A percentile compares a stretch with the other conserved stretches of the same genome.
These are phyloP conservation scores for Fraxinus latifolia DNA, from an alignment of 305 asterid genomes.

Conservation along the genomic window DNA sequence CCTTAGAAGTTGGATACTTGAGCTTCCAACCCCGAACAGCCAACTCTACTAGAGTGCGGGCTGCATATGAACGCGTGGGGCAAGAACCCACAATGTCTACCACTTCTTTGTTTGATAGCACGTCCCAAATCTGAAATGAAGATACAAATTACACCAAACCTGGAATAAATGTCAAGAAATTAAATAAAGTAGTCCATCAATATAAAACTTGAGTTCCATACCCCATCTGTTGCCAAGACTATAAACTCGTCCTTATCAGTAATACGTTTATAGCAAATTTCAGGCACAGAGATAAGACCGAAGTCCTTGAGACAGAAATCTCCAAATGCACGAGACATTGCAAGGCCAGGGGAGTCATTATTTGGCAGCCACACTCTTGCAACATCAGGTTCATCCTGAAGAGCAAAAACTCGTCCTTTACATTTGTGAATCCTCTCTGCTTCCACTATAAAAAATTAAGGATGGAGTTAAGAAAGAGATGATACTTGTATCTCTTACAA, in stretches of 20 bases:
- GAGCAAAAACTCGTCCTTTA: constrained; percentile 81
- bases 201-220: constrained; percentile 20
- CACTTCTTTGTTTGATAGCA: constrained; percentile 70
- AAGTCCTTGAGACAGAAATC: constrained; percentile 86
- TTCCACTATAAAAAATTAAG: constrained; percentile 47
- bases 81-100: constrained; percentile 62
- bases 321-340: constrained; percentile 92
- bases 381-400: constrained; percentile 78
- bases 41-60: constrained; percentile 57
- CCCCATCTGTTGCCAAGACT: constrained; percentile 85
- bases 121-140: constrained; percentile 76
- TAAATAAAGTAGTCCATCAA: background rate
- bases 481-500: background rate
- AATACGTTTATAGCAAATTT: constrained; percentile 56
- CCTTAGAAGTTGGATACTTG: constrained; percentile 68
- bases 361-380: constrained; percentile 83
- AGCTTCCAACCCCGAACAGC: constrained; percentile 68
- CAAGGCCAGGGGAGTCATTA: constrained; percentile 75
- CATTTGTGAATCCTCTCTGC: constrained; percentile 74
- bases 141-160: background rate
- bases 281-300: constrained; percentile 83
- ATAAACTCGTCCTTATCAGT: constrained; percentile 66
- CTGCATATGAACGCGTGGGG: constrained; percentile 49
- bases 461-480: background rate
- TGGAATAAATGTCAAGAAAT: background rate